Base-by-base conservation (phyloP, 1,284 basidiomycete genomes). In the Irpex sp. region DNA sequence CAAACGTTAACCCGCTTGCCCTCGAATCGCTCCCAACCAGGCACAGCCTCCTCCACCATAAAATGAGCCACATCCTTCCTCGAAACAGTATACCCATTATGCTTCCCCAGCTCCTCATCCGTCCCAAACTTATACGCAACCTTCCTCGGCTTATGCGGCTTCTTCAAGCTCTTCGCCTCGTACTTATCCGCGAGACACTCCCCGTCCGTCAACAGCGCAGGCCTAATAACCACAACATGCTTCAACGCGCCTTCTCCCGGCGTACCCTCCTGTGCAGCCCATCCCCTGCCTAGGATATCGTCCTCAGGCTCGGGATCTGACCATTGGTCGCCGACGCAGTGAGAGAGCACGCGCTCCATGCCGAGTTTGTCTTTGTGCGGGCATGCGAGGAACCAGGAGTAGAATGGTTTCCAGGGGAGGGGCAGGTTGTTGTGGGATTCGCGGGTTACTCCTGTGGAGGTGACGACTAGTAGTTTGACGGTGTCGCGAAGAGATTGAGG, bases 41-140 rank as follows among this genome's bases (percentile, higher is more conserved):
- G 71, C 58, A 82, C 42, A 16, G 79, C 71, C 1, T 73, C 75
- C 61, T 86, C 79, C 1, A 77, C 80, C n/a, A 89, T 67, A 67
- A 88, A 89, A 72, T 88, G 85, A 2, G 80, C 84, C 0, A 85
- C 80, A 68, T 90, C 88, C 66, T 75, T 76, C 67, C 87, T 75
- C 45, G 85, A 86, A 8, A 90, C 71, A n/a, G 78, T 81, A 67
- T 80, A 89, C 14, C 66, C 66, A 2, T 68, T 64, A 0, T 82
- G 35, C n/a, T 74, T 63, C 10, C 33, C 5, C 52, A 28, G 10
- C 18, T 82, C 65, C 5, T 64, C 75, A 0, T 68, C 74, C 33
- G 75, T 72, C 5, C 71, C 70, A n/a, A 66, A 57, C 18, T 75
- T 75, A 37, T 75, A 72, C 66, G 84, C 82, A 8, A 28, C n/a